phyloP scores from a whole-genome alignment of 2,329 filamentous ascomycete genomes.

The Myriangium duriaei region DNA sequence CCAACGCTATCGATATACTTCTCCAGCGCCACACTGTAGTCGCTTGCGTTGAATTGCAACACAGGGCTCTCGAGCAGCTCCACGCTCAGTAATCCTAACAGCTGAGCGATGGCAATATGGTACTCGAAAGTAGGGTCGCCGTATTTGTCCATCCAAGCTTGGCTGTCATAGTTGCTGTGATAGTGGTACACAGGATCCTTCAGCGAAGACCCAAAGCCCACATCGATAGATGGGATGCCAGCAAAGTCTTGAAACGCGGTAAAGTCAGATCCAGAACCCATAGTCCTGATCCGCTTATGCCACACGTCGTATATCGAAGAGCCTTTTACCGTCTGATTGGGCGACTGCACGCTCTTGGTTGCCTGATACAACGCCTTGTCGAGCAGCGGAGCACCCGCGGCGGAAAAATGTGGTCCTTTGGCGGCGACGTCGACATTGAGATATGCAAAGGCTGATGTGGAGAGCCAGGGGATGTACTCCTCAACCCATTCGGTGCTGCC shows the following conservation, averaged over 20 bases:
- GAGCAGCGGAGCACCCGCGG: conserved; percentile 61
- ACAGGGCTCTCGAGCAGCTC: conserved; percentile 36
- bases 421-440: conserved; percentile 74
- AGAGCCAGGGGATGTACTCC: conserved; percentile 73
- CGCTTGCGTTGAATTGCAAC: conserved; percentile 33
- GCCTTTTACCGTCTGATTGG: conserved; percentile 60
- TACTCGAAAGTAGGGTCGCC: conserved; percentile 54
- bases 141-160: conserved; percentile 69
- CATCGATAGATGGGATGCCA: conserved; percentile 36
- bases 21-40: conserved; percentile 31
- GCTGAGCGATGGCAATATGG: conserved; percentile 38
- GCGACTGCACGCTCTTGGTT: conserved; percentile 45
- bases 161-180: conserved; percentile 74
- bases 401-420: conserved; percentile 49
- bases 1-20: conserved; percentile 33
- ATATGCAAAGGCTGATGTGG: conserved; percentile 61
- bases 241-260: conserved; percentile 42
- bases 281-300: conserved; percentile 43
- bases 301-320: conserved; percentile 56
- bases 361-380: conserved; percentile 60
- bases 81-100: conserved; percentile 34
- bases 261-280: conserved; percentile 41
- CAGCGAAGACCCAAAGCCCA: conserved; percentile 29
- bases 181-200: conserved; percentile 54
- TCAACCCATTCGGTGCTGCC: conserved; percentile 92